Percentiles rank a stretch among this genome's conserved stretches.
These are phyloP conservation scores for Takashimella koratensis DNA, from an alignment of 1,284 basidiomycete genomes.

Conservation along the genomic window DNA sequence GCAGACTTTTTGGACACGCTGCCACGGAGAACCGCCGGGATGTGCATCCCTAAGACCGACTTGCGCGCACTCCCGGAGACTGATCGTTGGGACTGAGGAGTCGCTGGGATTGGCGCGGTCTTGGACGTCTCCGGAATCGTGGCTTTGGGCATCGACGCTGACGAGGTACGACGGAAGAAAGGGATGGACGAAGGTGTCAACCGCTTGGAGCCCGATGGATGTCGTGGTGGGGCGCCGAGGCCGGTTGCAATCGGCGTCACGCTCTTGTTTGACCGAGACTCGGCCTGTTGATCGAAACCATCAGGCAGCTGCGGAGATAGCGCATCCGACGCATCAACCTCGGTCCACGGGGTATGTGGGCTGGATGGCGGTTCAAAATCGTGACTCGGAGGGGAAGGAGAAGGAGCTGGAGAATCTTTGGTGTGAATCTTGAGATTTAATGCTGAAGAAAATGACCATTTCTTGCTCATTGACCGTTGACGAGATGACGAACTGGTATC, in stretches of 20 bases:
- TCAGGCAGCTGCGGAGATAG: background rate
- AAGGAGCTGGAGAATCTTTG: conserved; percentile 29
- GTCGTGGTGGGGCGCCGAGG: conserved; percentile 6
- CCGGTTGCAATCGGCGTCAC: conserved; percentile 19
- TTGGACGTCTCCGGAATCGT: conserved; percentile 21
- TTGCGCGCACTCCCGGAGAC: conserved; percentile 35
- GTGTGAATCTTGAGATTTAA: conserved; percentile 67
- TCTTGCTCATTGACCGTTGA: conserved; percentile 60
- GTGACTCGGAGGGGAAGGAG: conserved; percentile 18
- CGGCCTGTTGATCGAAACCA: background rate
- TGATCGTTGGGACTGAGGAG: conserved; percentile 13
- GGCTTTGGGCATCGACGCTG: conserved; percentile 59
- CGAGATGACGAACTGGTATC: conserved; percentile 1
- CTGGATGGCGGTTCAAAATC: conserved; percentile 10
- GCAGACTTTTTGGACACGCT: conserved; percentile 61
- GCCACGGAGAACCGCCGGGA: conserved; percentile 74
- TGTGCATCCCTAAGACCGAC: conserved; percentile 56
- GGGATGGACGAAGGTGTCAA: conserved; percentile 92
- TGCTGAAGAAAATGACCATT: conserved; percentile 92
- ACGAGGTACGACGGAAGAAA: conserved; percentile 89
- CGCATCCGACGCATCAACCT: conserved; percentile 5
- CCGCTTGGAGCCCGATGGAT: conserved; percentile 50
- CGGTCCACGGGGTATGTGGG: conserved; percentile 33
- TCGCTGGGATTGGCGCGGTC: conserved; percentile 4
- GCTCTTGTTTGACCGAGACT: conserved; percentile 19